Evolutionary conservation across 1,284 basidiomycete species (phyloP), one percentile per base, ranked within the genome.

Genomic region (Ceratobasidium sp.): DNA sequence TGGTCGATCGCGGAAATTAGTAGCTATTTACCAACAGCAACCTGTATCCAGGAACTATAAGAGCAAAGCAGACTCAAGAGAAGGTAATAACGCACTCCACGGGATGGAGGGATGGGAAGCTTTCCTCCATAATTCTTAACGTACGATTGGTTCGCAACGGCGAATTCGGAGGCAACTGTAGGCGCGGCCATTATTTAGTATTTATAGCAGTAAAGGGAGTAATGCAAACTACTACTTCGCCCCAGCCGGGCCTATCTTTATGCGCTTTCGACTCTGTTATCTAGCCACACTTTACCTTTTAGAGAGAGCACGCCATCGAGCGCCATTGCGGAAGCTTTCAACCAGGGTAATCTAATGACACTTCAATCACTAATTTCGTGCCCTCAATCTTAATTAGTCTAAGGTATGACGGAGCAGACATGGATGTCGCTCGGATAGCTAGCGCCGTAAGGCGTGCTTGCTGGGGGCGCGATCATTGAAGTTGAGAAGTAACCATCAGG

Each of bases 21-120:
- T 6, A 38, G 13, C 20, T 26, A 62, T 28, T n/a, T 52, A 64
- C 70, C 70, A 12, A 74, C 70, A 20, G 46, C 57, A 28, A 74
- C 70, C 70, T 74, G 38, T 13, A 20, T 26, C 38, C 20, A 50
- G 38, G 6, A n/a, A 38, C 5, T 17, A 48, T 48, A 52, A 66
- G 20, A 12, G 52, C 33, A 79, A 82, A 82, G 87, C 87, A 86
- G 79, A 91, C 84, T 67, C 90, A 89, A 70, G 90, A 90, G 56
- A 40, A 40, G 13, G 13, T 23, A 48, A 5, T 12, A 89, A 83
- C 80, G n/a, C 28, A 81, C 78, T 76, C 88, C 86, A 83, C 89
- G 90, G 33, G 85, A 84, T 0, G 90, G 90, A 6, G 88, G 88
- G 23, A 91, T 81, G 1, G 87, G 83, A 33, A 88, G 82, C 82